A percentile compares a stretch with the other conserved stretches of the same genome.
phyloP scores from a whole-genome alignment of 352 stramenopile species.

The Phytophthora brassicae region DNA sequence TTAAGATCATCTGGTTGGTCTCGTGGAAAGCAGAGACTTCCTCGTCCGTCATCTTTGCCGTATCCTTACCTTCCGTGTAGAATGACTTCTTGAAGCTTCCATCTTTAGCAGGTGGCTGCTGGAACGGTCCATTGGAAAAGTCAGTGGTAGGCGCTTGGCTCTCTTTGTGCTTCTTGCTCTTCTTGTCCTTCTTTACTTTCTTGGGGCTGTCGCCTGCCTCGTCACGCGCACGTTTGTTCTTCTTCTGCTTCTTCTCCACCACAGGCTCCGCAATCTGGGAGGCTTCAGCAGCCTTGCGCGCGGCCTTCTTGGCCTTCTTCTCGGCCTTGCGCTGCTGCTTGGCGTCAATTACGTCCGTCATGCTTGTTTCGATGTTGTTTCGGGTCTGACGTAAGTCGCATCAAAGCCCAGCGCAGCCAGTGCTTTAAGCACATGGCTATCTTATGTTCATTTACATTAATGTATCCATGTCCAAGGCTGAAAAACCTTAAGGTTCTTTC shows the following conservation, averaged over 20 bases:
- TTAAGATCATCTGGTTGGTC: constrained; percentile 82
- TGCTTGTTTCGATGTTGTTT: constrained; percentile 21
- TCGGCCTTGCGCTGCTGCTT: constrained; percentile 49
- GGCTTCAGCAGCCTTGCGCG: constrained; percentile 34
- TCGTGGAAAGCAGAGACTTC: constrained; percentile 88
- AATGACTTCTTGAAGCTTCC: constrained; percentile 85
- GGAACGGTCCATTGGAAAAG: constrained; percentile 73
- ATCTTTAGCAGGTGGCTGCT: constrained; percentile 62
- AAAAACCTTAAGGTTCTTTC: not conserved
- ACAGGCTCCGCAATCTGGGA: constrained; percentile 8
- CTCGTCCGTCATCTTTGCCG: constrained; percentile 73
- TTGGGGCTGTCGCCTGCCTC: constrained; percentile 41
- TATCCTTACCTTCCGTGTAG: constrained; percentile 77
- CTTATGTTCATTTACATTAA: constrained; percentile 1
- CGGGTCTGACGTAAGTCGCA: constrained; percentile 22
- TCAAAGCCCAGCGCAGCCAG: constrained; percentile 36
- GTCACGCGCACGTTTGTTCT: constrained; percentile 32
- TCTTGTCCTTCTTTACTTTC: constrained; percentile 48
- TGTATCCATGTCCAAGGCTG: not conserved
- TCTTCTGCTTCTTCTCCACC: constrained; percentile 36
- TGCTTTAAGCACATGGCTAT: constrained; percentile 21
- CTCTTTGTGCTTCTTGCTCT: constrained; percentile 62
- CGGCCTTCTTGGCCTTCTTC: constrained; percentile 48
- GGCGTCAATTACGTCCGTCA: constrained; percentile 35
- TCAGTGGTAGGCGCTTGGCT: constrained; percentile 36